Evolutionary conservation across 192 early-diverging fungal genomes (phyloP), one percentile per base, ranked within the genome.

Genomic region (Mortierella antarctica): DNA sequence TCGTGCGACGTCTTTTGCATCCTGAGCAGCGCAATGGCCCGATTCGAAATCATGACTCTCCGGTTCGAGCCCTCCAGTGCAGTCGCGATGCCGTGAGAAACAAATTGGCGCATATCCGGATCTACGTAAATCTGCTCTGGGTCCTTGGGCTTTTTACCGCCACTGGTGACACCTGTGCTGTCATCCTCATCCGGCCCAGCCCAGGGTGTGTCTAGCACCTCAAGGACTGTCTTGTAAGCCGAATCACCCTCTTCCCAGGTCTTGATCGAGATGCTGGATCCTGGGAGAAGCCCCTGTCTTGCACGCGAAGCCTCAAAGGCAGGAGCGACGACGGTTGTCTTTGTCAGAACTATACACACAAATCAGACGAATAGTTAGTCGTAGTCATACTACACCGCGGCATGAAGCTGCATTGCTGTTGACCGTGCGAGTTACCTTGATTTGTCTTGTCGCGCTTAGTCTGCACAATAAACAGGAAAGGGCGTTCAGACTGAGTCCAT

Each of bases 251-350:
- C 87, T n/a, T 83, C 60, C 87, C 87, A 88, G 3, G 77, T 80
- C 65, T 48, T 72, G 60, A 80, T 83, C 57, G 47, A 74, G 61
- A 67, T 80, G 15, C 5, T 45, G 11, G 65, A 73, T 62, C 46
- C 71, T 12, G 64, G 83, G 20, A 46, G 39, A 46, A 88, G 17
- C 1, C 39, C 44, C 48, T 84, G 82, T 10, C 67, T 53, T 6
- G 87, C 87, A 23, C 87, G 76, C 4, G 83, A 77, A n/a, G 77
- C 87, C 61, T 88, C 87, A 70, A 88, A 88, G 40, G 70, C 73
- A 15, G 87, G 87, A 3, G 79, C 72, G 41, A 88, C 79, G 20
- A 88, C 74, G 10, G 85, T 88, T 21, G 76, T 71, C 58, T 73
- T 75, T 18, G 86, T 72, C 51, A 80, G 6, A 6, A 80, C 77